A percentile compares a stretch with the other conserved stretches of the same genome.
phyloP scores from a whole-genome alignment of 2,329 filamentous ascomycete species.

The Microcera coccophila region DNA sequence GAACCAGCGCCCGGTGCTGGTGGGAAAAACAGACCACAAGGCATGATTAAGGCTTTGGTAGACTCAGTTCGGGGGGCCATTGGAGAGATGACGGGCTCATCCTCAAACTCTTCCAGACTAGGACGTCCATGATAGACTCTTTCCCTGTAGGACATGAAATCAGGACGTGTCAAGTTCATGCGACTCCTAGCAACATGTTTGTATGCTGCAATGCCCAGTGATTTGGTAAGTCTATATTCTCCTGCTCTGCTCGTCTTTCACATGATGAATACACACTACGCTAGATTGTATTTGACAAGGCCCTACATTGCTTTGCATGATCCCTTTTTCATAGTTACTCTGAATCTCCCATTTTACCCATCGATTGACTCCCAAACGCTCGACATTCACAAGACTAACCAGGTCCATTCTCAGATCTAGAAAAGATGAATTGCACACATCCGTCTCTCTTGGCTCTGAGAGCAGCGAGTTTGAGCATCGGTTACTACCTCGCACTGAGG shows the following conservation, averaged over 20 bases:
- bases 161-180: no score
- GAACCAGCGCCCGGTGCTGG: slow-evolving; percentile 46
- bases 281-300: slow-evolving; percentile 48
- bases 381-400: slow-evolving; percentile 9
- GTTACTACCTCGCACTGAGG: no score
- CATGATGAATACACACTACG: slow-evolving; percentile 42
- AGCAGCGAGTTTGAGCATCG: no score
- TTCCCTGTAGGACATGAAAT: no score
- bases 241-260: not conserved
- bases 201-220: not conserved
- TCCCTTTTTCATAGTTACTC: slow-evolving; percentile 31
- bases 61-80: slow-evolving; percentile 54
- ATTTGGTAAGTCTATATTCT: slow-evolving; percentile 13
- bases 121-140: slow-evolving; percentile 21
- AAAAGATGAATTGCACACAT: no score
- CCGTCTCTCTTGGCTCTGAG: no score
- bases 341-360: slow-evolving; percentile 17
- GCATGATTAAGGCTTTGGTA: slow-evolving; percentile 63
- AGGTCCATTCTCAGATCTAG: no score
- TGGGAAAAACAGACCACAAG: slow-evolving; percentile 53
- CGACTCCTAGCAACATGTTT: no score
- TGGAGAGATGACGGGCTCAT: slow-evolving; percentile 39
- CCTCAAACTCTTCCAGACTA: slow-evolving; percentile 18
- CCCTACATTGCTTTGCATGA: slow-evolving; percentile 29
- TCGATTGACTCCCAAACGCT: not conserved